These are phyloP conservation scores for Zychaea mexicana DNA, from an alignment of 371 early-diverging fungal genomes.

Conservation along the genomic window DNA sequence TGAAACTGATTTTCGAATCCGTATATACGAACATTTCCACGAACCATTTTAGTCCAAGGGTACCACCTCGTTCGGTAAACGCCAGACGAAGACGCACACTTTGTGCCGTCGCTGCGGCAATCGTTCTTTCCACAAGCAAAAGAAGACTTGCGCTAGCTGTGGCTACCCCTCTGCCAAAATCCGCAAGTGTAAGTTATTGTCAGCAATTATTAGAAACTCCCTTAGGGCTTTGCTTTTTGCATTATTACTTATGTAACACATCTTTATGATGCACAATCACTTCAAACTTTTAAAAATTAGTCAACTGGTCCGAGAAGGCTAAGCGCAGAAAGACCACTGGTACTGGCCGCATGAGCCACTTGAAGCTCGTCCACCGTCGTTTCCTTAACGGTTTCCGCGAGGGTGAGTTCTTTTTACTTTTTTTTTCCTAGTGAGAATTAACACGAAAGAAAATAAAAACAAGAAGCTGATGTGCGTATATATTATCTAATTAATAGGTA, in stretches of 20 bases:
- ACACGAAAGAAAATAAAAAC: background rate
- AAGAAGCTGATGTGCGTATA: too few species aligned
- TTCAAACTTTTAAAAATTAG: conserved; percentile 48
- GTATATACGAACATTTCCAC: background rate
- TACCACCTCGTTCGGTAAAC: conserved; percentile 99
- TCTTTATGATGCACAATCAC: too few species aligned
- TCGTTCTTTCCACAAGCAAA: conserved; percentile 99
- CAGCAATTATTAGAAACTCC: too few species aligned
- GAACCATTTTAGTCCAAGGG: conserved; percentile 90
- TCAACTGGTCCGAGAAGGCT: conserved; percentile 97
- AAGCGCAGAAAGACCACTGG: conserved; percentile 98
- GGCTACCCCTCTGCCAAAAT: conserved; percentile 99
- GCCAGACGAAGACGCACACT: conserved; percentile 99
- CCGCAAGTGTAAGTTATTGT: conserved; percentile 89
- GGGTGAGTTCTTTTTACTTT: conserved; percentile 44
- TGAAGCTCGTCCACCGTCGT: conserved; percentile 90
- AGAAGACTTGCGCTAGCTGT: conserved; percentile 99
- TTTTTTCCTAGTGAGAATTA: background rate
- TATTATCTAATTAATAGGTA: conserved; percentile 3
- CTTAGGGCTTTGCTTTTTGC: too few species aligned
- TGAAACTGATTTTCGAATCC: background rate
- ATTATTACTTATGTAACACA: too few species aligned
- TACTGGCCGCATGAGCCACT: conserved; percentile 98
- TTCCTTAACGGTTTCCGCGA: conserved; percentile 98
- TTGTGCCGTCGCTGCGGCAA: conserved; percentile 98